Evolutionary conservation across 2,329 filamentous ascomycete species (phyloP).

Genomic region (Fonsecaea nubica): DNA sequence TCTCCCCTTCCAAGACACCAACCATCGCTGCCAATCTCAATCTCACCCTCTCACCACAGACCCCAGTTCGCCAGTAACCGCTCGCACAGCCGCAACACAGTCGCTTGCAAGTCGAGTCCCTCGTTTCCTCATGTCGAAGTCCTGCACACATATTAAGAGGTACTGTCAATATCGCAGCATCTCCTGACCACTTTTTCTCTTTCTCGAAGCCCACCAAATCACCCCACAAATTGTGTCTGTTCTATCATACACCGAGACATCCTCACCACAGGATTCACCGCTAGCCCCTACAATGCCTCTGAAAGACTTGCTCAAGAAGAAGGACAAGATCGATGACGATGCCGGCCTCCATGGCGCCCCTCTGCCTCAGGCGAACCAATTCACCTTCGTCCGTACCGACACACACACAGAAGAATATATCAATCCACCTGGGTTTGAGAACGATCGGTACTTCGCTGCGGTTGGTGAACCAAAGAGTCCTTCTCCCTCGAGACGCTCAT

Average conservation of each 20-base stretch:
- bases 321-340: slow-evolving; percentile 59
- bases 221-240: neutral
- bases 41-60: slow-evolving; percentile 17
- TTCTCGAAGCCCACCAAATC: neutral
- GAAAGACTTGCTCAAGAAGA: slow-evolving; percentile 68
- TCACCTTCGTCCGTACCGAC: slow-evolving; percentile 85
- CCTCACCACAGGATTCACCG: neutral
- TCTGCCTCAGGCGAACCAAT: slow-evolving; percentile 63
- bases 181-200: slow-evolving; percentile 14
- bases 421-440: slow-evolving; percentile 66
- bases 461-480: slow-evolving; percentile 22
- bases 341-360: slow-evolving; percentile 35
- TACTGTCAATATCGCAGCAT: slow-evolving; percentile 30
- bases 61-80: slow-evolving; percentile 19
- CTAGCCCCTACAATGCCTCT: slow-evolving; percentile 57
- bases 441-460: slow-evolving; percentile 31
- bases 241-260: neutral
- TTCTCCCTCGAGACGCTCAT: slow-evolving; percentile 35
- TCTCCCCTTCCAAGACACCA: slow-evolving; percentile 15
- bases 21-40: neutral
- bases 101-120: slow-evolving; percentile 7
- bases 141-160: slow-evolving; percentile 28
- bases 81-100: slow-evolving; percentile 30
- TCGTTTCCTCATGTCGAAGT: slow-evolving; percentile 22
- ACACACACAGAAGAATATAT: slow-evolving; percentile 81